Evolutionary conservation across 106 monocot genomes (phyloP).

Genomic region (Dendrobium nobile): DNA sequence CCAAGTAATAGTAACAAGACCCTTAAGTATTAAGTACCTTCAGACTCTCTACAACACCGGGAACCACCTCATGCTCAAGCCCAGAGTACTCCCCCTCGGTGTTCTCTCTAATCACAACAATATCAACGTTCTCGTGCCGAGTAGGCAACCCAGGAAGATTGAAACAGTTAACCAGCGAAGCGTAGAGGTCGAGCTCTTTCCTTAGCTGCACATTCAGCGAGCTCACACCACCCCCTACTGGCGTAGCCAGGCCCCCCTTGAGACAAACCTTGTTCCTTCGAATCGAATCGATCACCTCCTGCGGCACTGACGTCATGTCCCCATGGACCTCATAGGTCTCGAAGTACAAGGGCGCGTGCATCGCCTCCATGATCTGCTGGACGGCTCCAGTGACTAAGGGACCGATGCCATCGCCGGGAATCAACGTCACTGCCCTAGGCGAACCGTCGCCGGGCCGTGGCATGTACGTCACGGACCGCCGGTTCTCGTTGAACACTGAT

Average conservation of each 20-base stretch:
- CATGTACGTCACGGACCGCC: conserved; percentile 44
- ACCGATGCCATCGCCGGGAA: conserved; percentile 49
- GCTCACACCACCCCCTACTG: conserved; percentile 46
- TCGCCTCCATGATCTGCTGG: conserved; percentile 39
- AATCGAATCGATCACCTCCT: conserved; percentile 37
- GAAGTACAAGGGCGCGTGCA: conserved; percentile 42
- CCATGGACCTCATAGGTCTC: conserved; percentile 46
- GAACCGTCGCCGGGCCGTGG: conserved; percentile 39
- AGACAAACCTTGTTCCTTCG: conserved; percentile 49
- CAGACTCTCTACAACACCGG: conserved; percentile 47
- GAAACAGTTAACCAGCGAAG: conserved; percentile 43
- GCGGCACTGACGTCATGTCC: conserved; percentile 28
- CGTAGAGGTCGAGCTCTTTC: conserved; percentile 25
- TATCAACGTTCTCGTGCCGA: conserved; percentile 42
- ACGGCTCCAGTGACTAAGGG: conserved; percentile 43
- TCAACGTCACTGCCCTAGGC: conserved; percentile 34
- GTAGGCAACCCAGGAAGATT: conserved; percentile 38
- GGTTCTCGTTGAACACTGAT: not conserved
- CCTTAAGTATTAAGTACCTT: conserved; percentile 19
- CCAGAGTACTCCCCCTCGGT: conserved; percentile 53
- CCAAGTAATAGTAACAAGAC: too few relatives aligned
- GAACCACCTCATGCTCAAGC: conserved; percentile 54
- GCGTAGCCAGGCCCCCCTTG: conserved; percentile 41
- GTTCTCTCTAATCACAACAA: conserved; percentile 49
- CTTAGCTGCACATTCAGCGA: conserved; percentile 40